Evolutionary conservation across 2,329 filamentous ascomycete species (phyloP), one percentile per base, ranked within the genome.

Genomic region (Paraphoma chrysanthemicola): DNA sequence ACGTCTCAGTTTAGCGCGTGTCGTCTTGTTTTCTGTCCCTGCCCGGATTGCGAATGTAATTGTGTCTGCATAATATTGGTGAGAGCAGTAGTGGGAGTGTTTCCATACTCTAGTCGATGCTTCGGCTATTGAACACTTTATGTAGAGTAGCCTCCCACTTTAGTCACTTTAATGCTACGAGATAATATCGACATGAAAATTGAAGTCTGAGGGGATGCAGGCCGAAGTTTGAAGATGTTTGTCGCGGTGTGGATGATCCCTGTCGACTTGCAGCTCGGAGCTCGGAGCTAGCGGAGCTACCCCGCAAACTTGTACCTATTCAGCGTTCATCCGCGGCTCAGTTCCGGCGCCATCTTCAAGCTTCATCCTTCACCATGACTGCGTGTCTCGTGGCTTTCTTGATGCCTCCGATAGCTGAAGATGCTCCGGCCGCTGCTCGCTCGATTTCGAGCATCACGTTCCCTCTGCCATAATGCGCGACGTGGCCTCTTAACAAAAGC

Each of bases 401-500:
- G 31, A 68, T 71, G 67, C 33, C n/a, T 60, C 47, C 30, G 43
- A 18, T 51, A 44, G 29, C 23, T 51, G 50, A 70, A 59, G 47
- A 76, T 76, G 72, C 60, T 73, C 14, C 69, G 70, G 53, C 57
- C 65, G 52, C 57, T 70, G 39, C 48, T 69, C 41, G 51, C 56
- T 59, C 66, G 70, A 39, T 59, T 60, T 44, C 46, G 60, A 51
- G 55, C 53, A 18, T 47, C 43, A 18, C 38, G 44, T 50, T 48
- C 46, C 9, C 36, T 44, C 17, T 47, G 48, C 28, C 44, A 43
- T 58, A 58, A 43, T 42, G 16, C 54, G 14, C 62, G 62, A 38
- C 70, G 70, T 29, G 69, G 68, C 10, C 55, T 77, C 2, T 63
- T 74, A 4, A 76, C 74, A 2, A 66, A 70, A 54, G 72, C 75